These are phyloP conservation scores for Pichia cephalocereana DNA, from an alignment of 805 yeast species.

Conservation along the genomic window DNA sequence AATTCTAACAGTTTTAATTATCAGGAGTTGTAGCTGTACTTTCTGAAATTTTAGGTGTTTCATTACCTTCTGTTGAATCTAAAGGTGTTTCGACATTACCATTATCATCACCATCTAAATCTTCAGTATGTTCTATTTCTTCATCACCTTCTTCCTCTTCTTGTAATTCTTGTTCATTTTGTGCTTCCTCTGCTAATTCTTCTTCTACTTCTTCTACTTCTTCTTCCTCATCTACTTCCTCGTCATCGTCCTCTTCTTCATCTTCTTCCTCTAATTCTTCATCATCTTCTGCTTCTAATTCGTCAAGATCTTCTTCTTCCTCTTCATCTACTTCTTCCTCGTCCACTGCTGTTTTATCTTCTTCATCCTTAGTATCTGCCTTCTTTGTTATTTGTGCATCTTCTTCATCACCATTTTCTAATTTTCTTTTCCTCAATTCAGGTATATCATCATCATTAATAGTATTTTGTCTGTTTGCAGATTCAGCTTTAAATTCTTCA, in stretches of 20 bases:
- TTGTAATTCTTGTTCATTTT: slow-evolving; percentile 14
- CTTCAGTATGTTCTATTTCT: slow-evolving; percentile 3
- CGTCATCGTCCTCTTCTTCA: slow-evolving; percentile 15
- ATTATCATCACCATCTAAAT: not conserved
- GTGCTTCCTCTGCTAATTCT: not conserved
- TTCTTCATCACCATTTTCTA: slow-evolving; percentile 31
- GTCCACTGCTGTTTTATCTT: slow-evolving; percentile 20
- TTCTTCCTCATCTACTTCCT: slow-evolving; percentile 6
- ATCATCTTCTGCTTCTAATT: slow-evolving; percentile 13
- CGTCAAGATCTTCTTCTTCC: slow-evolving; percentile 25
- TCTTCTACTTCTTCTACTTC: not conserved
- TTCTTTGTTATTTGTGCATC: slow-evolving; percentile 32
- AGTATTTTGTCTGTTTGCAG: slow-evolving; percentile 31
- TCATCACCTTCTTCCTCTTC: slow-evolving; percentile 14
- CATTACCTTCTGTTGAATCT: slow-evolving; percentile 1
- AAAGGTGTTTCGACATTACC: not conserved
- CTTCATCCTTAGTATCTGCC: slow-evolving; percentile 29
- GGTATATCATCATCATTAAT: slow-evolving; percentile 33
- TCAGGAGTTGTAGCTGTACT: slow-evolving; percentile 1
- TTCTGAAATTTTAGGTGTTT: slow-evolving; percentile 5
- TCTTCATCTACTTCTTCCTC: slow-evolving; percentile 16
- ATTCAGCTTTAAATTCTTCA: slow-evolving; percentile 36
- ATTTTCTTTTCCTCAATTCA: slow-evolving; percentile 23
- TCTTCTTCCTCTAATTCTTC: slow-evolving; percentile 12
- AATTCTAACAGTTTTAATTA: not conserved